These are phyloP conservation scores for Capsicum rhomboideum DNA, from an alignment of 257 asterid genomes.

Conservation along the genomic window DNA sequence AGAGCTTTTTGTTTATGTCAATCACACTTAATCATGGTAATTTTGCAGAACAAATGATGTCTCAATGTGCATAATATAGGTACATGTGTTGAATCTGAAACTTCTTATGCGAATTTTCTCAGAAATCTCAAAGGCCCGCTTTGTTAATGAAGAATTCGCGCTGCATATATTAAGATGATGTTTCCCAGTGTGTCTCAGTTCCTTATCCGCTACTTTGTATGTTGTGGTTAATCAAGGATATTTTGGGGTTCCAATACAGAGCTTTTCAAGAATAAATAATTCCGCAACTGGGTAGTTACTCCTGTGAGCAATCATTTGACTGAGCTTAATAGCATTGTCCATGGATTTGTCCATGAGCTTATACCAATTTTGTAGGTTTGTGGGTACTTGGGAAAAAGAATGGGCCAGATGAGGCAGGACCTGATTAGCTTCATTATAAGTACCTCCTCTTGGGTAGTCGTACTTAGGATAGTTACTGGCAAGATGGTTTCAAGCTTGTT, in stretches of 20 bases:
- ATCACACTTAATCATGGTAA: not conserved
- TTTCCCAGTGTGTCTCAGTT: not conserved
- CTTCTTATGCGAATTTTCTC: not conserved
- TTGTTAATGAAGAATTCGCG: not conserved
- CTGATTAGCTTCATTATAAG: not conserved
- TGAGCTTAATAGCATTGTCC: not conserved
- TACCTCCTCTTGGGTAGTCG: not conserved
- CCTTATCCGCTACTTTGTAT: not conserved
- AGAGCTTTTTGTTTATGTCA: not conserved
- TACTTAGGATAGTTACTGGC: not conserved
- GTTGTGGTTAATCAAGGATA: not conserved
- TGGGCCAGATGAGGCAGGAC: not conserved
- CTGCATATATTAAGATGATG: not conserved
- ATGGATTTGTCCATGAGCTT: not conserved
- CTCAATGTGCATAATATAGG: not conserved
- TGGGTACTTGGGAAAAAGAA: not conserved
- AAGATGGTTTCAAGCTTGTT: not conserved
- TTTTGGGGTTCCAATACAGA: not conserved
- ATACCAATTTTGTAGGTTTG: not conserved
- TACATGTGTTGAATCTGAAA: not conserved
- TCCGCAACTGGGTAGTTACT: not conserved
- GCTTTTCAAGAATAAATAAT: not conserved
- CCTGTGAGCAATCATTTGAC: not conserved
- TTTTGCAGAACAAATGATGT: not conserved
- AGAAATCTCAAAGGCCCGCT: not conserved